Evolutionary conservation across 2,329 filamentous ascomycete species (phyloP), one percentile per base, ranked within the genome.

Genomic region (Graphiopsis chlorocephala): DNA sequence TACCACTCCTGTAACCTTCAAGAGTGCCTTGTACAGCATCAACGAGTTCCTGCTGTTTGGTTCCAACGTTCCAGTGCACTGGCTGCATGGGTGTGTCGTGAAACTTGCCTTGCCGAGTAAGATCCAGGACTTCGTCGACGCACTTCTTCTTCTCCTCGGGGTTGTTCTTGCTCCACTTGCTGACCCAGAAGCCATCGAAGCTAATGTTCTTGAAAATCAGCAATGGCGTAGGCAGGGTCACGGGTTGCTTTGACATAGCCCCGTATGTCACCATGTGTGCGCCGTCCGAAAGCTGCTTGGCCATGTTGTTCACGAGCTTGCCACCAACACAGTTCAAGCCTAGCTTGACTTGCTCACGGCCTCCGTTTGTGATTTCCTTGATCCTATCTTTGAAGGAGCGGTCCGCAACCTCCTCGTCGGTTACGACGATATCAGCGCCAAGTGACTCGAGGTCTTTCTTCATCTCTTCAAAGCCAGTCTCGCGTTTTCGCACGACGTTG

Each of bases 101-200:
- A 75, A 99, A 96, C 76, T 90, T 86, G 6, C 92, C 92, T 60
- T 86, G 80, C 17, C 91, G 82, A 28, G 89, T 91, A 75, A 96
- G 78, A 47, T 88, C 85, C 66, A 99, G 79, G 38, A 99, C 89
- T 78, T 97, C 91, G 26, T 90, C 85, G n/a, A 98, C 88, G 52
- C 92, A 96, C 73, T 84, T 85, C 75, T 86, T 85, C 81, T 96
- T 96, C 66, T 89, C 88, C 6, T 84, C 82, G 0, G 88, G 85
- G 71, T 97, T 84, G 68, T 84, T 80, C 74, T 93, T 89, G 56
- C 90, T 92, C 94, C 95, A 98, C 66, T 85, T 87, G 74, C 90
- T 95, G 26, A 98, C 88, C 95, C 95, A 99, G 78, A 98, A 99
- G 4, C 95, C 96, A 67, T 91, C 85, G 74, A 97, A 96, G 60